Conservation (phyloP, 2,329 filamentous ascomycete genomes). For the Pyrenophora graminea region DNA sequence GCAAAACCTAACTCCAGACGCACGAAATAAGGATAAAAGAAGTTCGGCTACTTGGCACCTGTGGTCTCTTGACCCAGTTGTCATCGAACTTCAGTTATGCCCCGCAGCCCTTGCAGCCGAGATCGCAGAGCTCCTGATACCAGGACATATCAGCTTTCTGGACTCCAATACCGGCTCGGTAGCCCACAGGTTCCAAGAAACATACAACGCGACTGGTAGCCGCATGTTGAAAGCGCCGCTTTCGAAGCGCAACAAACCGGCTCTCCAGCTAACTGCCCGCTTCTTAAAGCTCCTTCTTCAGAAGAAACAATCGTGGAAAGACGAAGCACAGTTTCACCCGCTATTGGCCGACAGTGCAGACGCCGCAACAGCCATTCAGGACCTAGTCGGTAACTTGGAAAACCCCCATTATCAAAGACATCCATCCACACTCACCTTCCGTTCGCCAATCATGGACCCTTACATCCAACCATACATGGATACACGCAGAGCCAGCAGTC, state of each 20-base stretch:
- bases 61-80: slow-evolving; percentile 1
- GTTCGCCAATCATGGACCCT: background rate
- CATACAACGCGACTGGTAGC: background rate
- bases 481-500: background rate
- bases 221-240: background rate
- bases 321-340: background rate
- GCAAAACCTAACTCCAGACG: background rate
- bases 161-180: background rate
- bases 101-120: background rate
- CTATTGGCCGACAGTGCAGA: background rate
- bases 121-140: slow-evolving; percentile 2
- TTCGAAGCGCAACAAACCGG: background rate
- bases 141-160: background rate
- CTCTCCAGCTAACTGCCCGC: background rate
- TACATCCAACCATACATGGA: background rate
- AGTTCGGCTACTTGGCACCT: background rate
- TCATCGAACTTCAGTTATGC: slow-evolving; percentile 1
- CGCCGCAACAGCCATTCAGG: background rate
- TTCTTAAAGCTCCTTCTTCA: background rate
- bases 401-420: background rate
- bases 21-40: background rate
- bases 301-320: background rate
- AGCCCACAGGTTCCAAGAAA: background rate
- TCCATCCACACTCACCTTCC: background rate
- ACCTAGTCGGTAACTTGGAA: background rate